Evolutionary conservation across 345 rosid species (phyloP), one percentile per base, ranked within the genome.

Genomic region (Eutrema japonicum): DNA sequence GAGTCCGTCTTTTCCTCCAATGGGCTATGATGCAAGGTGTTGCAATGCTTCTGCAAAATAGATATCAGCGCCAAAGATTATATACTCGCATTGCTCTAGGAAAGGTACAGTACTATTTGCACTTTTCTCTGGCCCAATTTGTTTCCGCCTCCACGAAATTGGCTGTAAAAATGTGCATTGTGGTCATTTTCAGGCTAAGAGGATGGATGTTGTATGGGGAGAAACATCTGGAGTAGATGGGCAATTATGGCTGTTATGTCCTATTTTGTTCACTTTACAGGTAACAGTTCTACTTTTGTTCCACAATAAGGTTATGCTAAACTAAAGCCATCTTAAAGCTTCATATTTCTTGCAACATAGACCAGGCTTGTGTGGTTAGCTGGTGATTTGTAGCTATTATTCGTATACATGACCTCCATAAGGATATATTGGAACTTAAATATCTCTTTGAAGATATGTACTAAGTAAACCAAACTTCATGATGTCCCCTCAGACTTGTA

Each of bases 1-100:
- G 99, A 46, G 98, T 96, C 30, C 88, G 85, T 78, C 97, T 92
- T 72, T 96, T 96, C 85, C 88, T 96, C 78, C 93, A 90, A 76
- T 96, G 99, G 99, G 99, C 99, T 75, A 92, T 96, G 87, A 83
- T 96, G 97, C 99, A 96, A 90, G 99, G 98, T 74, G 95, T 92
- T 71, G 93, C 97, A 12, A 92, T 96, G 99, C 98, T 96, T 80
- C 86, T 96, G 35, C 99, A 92, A 75, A 96, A 96, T 59, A 85
- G 98, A 85, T 96, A 96, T 77, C 99, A 92, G 64, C 99, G 99
- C 51, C 99, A 92, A 77, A 87, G 99, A 79, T 90, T 96, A 48
- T 96, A 96, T 78, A 96, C 99, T 57, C 98, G 99, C 68, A 92
- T 96, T 69, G 99, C 99, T 10, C 57, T 96, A 57, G 99, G 99